Conservation (phyloP, 345 rosid species). For the Ceriops decandra region DNA sequence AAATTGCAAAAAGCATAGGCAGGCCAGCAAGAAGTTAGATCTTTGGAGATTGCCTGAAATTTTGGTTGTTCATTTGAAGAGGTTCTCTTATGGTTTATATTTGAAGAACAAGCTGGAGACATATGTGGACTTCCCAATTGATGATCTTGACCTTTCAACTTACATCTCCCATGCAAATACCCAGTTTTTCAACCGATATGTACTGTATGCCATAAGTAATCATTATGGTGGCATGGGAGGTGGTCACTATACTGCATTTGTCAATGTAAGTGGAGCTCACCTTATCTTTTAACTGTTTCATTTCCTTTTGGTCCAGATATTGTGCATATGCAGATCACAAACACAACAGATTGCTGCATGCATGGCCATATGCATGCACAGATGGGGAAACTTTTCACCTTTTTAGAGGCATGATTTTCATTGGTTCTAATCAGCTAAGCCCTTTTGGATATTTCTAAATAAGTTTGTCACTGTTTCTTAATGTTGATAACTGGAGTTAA, state of each 20-base stretch:
- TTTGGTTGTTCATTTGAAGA: conserved; percentile 30
- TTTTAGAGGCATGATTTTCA: no score
- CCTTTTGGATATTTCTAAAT: no score
- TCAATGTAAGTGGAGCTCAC: conserved; percentile 11
- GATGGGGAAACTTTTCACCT: no score
- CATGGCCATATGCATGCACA: no score
- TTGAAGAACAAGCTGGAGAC: conserved; percentile 29
- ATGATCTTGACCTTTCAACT: conserved; percentile 24
- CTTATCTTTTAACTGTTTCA: neutral
- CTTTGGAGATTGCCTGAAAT: conserved; percentile 33
- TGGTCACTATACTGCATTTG: conserved; percentile 29
- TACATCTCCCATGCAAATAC: conserved; percentile 9
- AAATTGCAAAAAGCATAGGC: conserved; percentile 20
- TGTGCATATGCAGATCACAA: no score
- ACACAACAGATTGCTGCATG: no score
- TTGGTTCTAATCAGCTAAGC: no score
- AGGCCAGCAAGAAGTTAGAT: conserved; percentile 28
- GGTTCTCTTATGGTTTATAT: conserved; percentile 19
- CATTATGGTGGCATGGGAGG: conserved; percentile 30
- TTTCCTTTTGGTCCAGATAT: no score
- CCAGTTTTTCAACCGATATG: conserved; percentile 7
- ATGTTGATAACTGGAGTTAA: no score
- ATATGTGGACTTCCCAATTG: conserved; percentile 28
- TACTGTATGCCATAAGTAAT: conserved; percentile 22
- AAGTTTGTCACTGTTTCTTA: no score